Percentiles rank a stretch among this genome's conserved stretches.
phyloP scores from a whole-genome alignment of 2,329 filamentous ascomycete genomes.

The Colletotrichum viniferum region DNA sequence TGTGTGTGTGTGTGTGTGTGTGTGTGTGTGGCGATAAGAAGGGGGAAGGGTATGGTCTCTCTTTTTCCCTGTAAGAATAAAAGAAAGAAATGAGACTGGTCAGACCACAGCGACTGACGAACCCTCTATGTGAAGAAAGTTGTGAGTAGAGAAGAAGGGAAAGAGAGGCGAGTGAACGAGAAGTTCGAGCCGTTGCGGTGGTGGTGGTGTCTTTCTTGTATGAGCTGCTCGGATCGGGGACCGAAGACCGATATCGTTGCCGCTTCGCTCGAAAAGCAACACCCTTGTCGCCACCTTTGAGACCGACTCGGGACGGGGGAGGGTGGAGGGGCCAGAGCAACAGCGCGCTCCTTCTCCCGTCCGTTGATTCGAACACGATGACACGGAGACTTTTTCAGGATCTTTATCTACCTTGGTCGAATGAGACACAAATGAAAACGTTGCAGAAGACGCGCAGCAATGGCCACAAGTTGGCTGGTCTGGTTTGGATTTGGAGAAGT shows the following conservation, averaged over 20 bases:
- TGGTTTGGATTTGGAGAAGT: not conserved
- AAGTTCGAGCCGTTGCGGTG: not conserved
- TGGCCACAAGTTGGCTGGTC: not conserved
- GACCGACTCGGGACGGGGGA: not conserved
- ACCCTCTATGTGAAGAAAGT: not conserved
- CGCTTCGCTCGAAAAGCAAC: not conserved
- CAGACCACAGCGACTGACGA: not conserved
- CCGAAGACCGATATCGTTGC: conserved; percentile 17
- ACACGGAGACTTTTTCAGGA: not conserved
- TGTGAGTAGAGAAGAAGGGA: not conserved
- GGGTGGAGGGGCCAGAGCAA: not conserved
- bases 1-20: not conserved
- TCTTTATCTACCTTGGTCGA: not conserved
- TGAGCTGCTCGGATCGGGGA: conserved; percentile 9
- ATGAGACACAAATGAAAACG: not conserved
- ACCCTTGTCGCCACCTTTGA: conserved; percentile 20
- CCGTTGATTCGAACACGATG: not conserved
- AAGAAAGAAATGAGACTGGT: not conserved
- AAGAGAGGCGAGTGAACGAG: not conserved
- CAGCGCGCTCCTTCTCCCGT: not conserved
- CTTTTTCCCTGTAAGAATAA: not conserved
- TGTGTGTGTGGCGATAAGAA: not conserved
- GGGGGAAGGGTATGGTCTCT: not conserved
- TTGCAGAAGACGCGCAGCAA: not conserved
- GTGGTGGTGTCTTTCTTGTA: not conserved